Conservation (phyloP, 768 basidiomycete species). For the Xerocomellus dryophilus region DNA sequence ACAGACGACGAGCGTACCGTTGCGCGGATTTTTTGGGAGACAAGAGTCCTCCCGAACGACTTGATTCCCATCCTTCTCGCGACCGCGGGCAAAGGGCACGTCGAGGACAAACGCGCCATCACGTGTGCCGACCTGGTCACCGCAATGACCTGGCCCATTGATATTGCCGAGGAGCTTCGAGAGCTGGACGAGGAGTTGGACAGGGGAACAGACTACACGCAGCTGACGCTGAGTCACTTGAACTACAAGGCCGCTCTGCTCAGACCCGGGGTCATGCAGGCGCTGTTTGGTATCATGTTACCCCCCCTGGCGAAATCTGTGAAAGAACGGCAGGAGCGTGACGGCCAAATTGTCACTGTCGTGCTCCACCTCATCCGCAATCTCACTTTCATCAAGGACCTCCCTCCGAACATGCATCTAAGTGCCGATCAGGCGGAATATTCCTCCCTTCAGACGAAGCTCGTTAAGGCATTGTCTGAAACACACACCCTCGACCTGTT, state of each 20-base stretch:
- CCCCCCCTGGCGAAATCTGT: conserved; percentile 70
- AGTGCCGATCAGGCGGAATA: conserved; percentile 80
- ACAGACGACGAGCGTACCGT: conserved; percentile 95
- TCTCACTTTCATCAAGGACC: conserved; percentile 90
- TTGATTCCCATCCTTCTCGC: conserved; percentile 80
- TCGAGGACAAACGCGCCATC: conserved; percentile 81
- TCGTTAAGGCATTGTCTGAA: conserved; percentile 67
- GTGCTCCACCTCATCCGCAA: conserved; percentile 89
- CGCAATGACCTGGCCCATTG: conserved; percentile 99
- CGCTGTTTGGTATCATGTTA: conserved; percentile 70
- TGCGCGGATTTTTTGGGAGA: conserved; percentile 87
- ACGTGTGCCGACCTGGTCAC: conserved; percentile 87
- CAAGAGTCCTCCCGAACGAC: conserved; percentile 84
- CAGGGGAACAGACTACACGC: conserved; percentile 84
- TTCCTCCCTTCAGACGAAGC: conserved; percentile 71
- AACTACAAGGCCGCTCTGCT: conserved; percentile 81
- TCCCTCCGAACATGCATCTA: conserved; percentile 62
- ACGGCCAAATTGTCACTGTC: conserved; percentile 84
- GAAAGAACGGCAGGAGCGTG: conserved; percentile 72
- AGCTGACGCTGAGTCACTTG: conserved; percentile 74
- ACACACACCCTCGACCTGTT: conserved; percentile 75
- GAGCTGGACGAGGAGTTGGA: conserved; percentile 83
- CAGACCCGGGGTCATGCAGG: conserved; percentile 62
- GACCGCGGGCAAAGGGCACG: conserved; percentile 72
- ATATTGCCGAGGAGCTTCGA: conserved; percentile 89